Conservation (phyloP, 768 basidiomycete genomes). For the Mycena galericulata region DNA sequence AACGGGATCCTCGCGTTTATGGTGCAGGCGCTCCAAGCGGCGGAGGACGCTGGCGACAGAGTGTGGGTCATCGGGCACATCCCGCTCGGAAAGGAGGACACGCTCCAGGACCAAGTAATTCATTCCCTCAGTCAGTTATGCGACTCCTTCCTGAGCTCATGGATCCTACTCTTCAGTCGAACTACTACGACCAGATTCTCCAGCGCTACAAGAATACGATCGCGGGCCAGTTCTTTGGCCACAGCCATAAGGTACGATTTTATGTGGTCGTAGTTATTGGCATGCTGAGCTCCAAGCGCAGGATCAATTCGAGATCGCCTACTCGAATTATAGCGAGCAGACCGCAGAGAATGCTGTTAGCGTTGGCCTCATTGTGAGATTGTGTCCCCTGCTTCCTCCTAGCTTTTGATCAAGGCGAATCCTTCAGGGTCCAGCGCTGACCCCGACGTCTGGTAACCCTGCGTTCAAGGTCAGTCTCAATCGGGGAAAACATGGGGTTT, state of each 20-base stretch:
- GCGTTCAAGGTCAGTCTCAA: no score
- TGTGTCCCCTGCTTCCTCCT: no score
- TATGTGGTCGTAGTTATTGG: background rate
- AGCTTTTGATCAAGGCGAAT: constrained; percentile 3
- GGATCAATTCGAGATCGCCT: constrained; percentile 57
- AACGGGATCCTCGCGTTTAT: constrained; percentile 56
- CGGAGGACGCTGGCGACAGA: constrained; percentile 52
- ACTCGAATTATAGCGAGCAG: constrained; percentile 50
- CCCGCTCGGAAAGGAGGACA: constrained; percentile 47
- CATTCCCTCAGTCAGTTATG: no score
- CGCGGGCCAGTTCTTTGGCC: constrained; percentile 56
- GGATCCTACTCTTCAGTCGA: constrained; percentile 43
- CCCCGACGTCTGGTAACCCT: constrained; percentile 56
- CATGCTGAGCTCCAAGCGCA: constrained; percentile 6
- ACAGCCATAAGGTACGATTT: constrained; percentile 47
- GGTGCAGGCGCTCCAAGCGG: constrained; percentile 49
- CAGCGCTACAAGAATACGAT: constrained; percentile 55
- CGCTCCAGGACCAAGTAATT: constrained; percentile 35
- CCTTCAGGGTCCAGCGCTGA: constrained; percentile 47
- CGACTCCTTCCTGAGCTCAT: background rate
- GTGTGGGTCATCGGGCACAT: constrained; percentile 57
- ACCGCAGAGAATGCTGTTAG: constrained; percentile 45
- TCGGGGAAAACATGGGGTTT: no score
- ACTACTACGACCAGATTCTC: constrained; percentile 56
- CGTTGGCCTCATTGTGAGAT: constrained; percentile 45